Evolutionary conservation across 2,329 filamentous ascomycete species (phyloP).

Genomic region (Diaporthe caulivora): DNA sequence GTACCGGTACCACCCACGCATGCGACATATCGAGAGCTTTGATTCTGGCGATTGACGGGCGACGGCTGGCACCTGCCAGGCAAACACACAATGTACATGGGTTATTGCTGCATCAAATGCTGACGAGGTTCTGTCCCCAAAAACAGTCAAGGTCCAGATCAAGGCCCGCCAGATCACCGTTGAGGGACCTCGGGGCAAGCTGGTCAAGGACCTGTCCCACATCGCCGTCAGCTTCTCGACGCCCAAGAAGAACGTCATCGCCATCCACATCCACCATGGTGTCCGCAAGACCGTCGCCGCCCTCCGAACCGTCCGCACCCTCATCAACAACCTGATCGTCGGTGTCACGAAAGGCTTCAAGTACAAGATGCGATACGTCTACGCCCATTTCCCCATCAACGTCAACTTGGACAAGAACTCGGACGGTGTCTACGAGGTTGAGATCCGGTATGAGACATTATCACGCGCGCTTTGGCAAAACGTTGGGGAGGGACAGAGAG

Average conservation of each 20-base stretch:
- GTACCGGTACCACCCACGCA: not conserved
- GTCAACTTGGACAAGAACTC: conserved; percentile 98
- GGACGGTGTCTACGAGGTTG: conserved; percentile 90
- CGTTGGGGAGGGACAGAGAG: not conserved
- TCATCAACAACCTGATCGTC: conserved; percentile 99
- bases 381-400: conserved; percentile 99
- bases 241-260: conserved; percentile 87
- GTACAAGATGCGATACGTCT: conserved; percentile 99
- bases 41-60: conserved; percentile 24
- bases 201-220: conserved; percentile 96
- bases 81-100: not conserved
- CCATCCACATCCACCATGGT: conserved; percentile 99
- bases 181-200: conserved; percentile 97
- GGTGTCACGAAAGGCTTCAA: conserved; percentile 99
- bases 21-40: conserved; percentile 10
- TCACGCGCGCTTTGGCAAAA: not conserved
- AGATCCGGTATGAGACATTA: conserved; percentile 84
- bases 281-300: conserved; percentile 97
- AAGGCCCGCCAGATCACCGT: conserved; percentile 97
- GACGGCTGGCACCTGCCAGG: conserved; percentile 15
- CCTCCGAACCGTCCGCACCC: conserved; percentile 95
- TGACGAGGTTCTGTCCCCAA: conserved; percentile 49
- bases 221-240: conserved; percentile 95
- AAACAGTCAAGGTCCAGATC: conserved; percentile 94
- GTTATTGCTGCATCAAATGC: conserved; percentile 40